phyloP scores from a whole-genome alignment of 116 monocot genomes.

The Trichopus zeylanicus region DNA sequence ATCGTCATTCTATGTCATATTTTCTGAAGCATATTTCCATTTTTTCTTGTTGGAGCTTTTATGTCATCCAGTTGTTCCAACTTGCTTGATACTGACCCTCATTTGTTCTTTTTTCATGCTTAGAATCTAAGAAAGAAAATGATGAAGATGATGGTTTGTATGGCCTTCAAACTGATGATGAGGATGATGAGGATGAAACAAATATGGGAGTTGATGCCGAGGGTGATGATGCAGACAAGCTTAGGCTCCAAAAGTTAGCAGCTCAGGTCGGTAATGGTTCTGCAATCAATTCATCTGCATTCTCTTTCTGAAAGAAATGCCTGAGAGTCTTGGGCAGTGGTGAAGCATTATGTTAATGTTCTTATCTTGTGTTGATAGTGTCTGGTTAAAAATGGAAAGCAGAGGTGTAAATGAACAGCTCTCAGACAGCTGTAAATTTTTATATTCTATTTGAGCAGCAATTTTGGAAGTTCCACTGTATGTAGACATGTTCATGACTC shows the following conservation, averaged over 20 bases:
- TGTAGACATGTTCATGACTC: too few species aligned
- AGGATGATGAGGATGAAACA: slow-evolving; percentile 56
- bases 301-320: not conserved
- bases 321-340: not conserved
- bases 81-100: not conserved
- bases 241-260: slow-evolving; percentile 56
- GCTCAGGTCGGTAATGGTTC: slow-evolving; percentile 49
- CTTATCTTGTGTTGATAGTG: too few species aligned
- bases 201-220: slow-evolving; percentile 83
- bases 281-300: not conserved
- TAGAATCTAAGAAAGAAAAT: slow-evolving; percentile 80
- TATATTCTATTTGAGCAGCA: too few species aligned
- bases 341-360: too few species aligned
- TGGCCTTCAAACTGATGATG: slow-evolving; percentile 67
- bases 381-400: too few species aligned
- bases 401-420: too few species aligned
- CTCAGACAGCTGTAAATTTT: too few species aligned
- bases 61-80: not conserved
- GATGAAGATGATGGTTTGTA: slow-evolving; percentile 83
- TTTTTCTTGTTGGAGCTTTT: not conserved
- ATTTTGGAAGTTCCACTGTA: too few species aligned
- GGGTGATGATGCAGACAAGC: slow-evolving; percentile 74
- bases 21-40: too few species aligned
- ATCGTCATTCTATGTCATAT: too few species aligned
- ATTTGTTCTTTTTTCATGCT: not conserved